Percentiles rank a stretch among this genome's conserved stretches.
Conservation (phyloP, 768 basidiomycete genomes). For the Xerocomellus dryophilus region DNA sequence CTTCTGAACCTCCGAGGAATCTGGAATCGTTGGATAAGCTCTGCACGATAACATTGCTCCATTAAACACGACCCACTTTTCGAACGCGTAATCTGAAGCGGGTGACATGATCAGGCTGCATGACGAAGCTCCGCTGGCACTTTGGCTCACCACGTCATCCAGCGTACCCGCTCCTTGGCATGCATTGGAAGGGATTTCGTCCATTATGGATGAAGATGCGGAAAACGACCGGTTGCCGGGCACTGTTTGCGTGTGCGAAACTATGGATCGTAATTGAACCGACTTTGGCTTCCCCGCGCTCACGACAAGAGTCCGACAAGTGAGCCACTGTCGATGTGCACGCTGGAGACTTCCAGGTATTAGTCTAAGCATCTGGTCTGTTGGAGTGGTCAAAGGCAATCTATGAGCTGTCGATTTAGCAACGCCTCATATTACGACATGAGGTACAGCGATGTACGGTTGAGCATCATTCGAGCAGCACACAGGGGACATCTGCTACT, state of each 20-base stretch:
- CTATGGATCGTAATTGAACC: neutral
- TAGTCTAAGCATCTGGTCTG: constrained; percentile 7
- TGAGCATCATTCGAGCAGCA: neutral
- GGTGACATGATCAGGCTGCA: neutral
- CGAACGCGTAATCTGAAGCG: constrained; percentile 20
- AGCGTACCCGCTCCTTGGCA: constrained; percentile 8
- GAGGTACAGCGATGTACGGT: neutral
- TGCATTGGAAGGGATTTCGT: neutral
- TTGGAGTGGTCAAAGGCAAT: neutral
- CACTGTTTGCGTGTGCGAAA: neutral
- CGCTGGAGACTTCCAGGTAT: neutral
- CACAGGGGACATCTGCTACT: too few species aligned
- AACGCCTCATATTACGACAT: neutral
- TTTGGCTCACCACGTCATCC: constrained; percentile 21
- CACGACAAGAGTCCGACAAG: neutral
- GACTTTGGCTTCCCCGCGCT: neutral
- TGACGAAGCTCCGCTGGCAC: neutral
- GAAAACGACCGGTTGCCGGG: neutral
- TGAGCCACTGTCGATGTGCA: neutral
- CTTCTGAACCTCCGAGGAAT: constrained; percentile 17
- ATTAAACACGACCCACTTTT: constrained; percentile 13
- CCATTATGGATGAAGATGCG: constrained; percentile 6
- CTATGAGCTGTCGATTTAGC: neutral
- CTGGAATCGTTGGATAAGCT: constrained; percentile 10
- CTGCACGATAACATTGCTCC: neutral